Evolutionary conservation across 345 rosid genomes (phyloP).

Genomic region (Gossypium turneri): DNA sequence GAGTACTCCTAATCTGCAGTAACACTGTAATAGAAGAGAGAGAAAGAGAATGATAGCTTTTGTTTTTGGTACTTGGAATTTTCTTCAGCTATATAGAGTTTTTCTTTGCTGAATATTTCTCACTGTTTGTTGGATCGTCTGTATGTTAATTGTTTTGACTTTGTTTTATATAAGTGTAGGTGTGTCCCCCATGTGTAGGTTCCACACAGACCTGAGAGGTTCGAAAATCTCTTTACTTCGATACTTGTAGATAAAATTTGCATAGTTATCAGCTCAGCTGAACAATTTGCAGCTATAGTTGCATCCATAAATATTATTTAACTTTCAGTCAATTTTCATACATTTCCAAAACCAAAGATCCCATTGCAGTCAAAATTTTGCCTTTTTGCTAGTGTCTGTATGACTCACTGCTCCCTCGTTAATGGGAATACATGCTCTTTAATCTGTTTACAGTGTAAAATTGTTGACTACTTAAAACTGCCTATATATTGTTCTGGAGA

Average conservation of each 20-base stretch:
- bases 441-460: neutral
- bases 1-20: neutral
- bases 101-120: conserved; percentile 4
- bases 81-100: neutral
- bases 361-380: neutral
- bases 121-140: neutral
- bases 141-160: conserved; percentile 2
- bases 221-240: neutral
- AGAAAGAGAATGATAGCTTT: neutral
- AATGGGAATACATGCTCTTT: neutral
- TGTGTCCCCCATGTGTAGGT: neutral
- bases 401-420: conserved; percentile 1
- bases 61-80: conserved; percentile 11
- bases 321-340: neutral
- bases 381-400: neutral
- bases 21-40: neutral
- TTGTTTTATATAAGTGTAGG: neutral
- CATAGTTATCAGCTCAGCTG: conserved; percentile 5
- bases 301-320: neutral
- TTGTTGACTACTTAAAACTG: neutral
- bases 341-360: neutral
- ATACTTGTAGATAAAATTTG: conserved; percentile 11
- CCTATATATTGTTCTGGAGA: neutral
- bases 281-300: conserved; percentile 2
- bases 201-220: neutral